Evolutionary conservation across 2,329 filamentous ascomycete species (phyloP).

Genomic region (Nemania sp.): DNA sequence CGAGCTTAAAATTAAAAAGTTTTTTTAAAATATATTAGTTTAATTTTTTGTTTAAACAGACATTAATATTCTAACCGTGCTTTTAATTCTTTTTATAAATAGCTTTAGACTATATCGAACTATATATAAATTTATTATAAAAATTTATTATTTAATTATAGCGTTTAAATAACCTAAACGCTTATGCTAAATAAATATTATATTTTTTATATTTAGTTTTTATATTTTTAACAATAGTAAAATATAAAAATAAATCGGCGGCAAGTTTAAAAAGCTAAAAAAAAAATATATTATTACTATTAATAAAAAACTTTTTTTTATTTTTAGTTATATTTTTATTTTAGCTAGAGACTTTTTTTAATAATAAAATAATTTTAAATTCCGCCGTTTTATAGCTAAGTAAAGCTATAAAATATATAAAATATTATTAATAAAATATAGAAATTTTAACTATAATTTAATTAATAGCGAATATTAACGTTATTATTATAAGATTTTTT

Average conservation of each 20-base stretch:
- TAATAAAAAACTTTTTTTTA: slow-evolving; percentile 1
- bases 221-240: too few relatives aligned
- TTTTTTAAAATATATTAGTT: background rate
- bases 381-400: slow-evolving; percentile 3
- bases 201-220: slow-evolving; percentile 13
- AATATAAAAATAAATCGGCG: slow-evolving; percentile 14
- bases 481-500: slow-evolving; percentile 19
- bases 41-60: background rate
- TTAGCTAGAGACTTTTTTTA: slow-evolving; percentile 14
- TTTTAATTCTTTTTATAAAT: slow-evolving; percentile 17
- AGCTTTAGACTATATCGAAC: slow-evolving; percentile 16
- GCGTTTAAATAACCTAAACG: slow-evolving; percentile 2
- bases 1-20: slow-evolving; percentile 12
- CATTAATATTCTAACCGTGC: slow-evolving; percentile 7
- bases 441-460: slow-evolving; percentile 16
- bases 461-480: slow-evolving; percentile 10
- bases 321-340: slow-evolving; percentile 17
- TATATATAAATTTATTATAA: slow-evolving; percentile 19
- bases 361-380: slow-evolving; percentile 15
- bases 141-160: slow-evolving; percentile 6
- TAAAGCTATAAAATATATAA: slow-evolving; percentile 17
- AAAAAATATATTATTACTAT: slow-evolving; percentile 12
- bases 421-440: slow-evolving; percentile 11
- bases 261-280: slow-evolving; percentile 10
- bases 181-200: slow-evolving; percentile 17